phyloP scores from a whole-genome alignment of 1,284 basidiomycete species.

The Flammula alnicola region DNA sequence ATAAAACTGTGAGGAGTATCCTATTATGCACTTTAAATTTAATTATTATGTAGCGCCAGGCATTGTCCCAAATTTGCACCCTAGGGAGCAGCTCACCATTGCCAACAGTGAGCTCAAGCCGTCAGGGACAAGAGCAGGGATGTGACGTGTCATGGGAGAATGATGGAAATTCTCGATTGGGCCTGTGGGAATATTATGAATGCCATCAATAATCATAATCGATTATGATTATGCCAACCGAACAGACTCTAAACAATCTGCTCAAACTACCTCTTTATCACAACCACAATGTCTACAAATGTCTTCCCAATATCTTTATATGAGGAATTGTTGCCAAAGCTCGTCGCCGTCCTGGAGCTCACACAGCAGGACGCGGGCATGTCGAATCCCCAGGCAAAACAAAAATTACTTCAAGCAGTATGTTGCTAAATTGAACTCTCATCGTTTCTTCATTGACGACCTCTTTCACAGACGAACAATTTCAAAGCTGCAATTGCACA shows the following conservation, averaged over 20 bases:
- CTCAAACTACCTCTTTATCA: not conserved
- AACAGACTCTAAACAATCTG: conserved; percentile 10
- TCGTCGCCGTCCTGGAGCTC: conserved; percentile 56
- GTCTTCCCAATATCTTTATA: conserved; percentile 50
- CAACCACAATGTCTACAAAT: conserved; percentile 33
- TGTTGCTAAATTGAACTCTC: conserved; percentile 24
- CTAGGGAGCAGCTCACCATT: too few species aligned
- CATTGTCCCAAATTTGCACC: too few species aligned
- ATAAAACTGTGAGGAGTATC: too few species aligned
- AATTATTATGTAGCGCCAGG: too few species aligned
- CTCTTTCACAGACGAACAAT: conserved; percentile 57
- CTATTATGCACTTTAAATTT: too few species aligned
- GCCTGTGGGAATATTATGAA: too few species aligned
- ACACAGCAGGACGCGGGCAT: conserved; percentile 57
- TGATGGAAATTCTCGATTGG: too few species aligned
- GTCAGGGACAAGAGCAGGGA: too few species aligned
- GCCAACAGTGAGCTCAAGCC: too few species aligned
- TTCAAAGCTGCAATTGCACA: conserved; percentile 59
- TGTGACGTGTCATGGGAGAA: too few species aligned
- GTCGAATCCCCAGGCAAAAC: conserved; percentile 57
- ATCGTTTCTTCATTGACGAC: not conserved
- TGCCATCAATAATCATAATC: too few species aligned
- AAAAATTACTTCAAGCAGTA: conserved; percentile 67
- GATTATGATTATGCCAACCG: too few species aligned
- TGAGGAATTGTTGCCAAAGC: conserved; percentile 56